Conservation (phyloP, 768 basidiomycete species). For the Mycena belliarum region DNA sequence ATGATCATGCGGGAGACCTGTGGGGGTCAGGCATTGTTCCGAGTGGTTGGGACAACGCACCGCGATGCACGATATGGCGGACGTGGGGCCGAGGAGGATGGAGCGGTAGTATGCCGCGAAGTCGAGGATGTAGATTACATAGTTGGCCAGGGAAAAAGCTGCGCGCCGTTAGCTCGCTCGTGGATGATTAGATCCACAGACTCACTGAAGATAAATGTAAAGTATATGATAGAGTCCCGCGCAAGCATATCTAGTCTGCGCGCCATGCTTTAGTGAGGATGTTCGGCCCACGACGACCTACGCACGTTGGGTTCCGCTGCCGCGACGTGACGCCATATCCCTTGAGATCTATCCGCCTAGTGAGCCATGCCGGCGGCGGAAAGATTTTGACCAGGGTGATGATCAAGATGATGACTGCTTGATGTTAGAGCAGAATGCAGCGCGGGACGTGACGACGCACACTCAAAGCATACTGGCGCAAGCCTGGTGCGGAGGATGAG, state of each 20-base stretch:
- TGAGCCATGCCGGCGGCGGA: neutral
- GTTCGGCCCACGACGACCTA: neutral
- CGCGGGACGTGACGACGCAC: neutral
- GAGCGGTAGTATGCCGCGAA: conserved; percentile 7
- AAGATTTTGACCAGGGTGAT: conserved; percentile 16
- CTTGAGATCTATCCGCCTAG: neutral
- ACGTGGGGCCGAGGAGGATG: conserved; percentile 11
- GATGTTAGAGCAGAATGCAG: too few species aligned
- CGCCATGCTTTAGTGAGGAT: neutral
- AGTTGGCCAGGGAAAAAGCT: conserved; percentile 20
- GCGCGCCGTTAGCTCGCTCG: neutral
- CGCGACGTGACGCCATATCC: conserved; percentile 1
- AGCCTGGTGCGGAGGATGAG: conserved; percentile 10
- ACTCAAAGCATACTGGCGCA: conserved; percentile 21
- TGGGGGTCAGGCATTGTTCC: neutral
- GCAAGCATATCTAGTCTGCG: conserved; percentile 17
- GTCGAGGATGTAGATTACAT: conserved; percentile 8
- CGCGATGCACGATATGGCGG: conserved; percentile 17
- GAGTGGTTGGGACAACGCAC: neutral
- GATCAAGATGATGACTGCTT: conserved; percentile 15
- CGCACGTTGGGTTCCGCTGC: conserved; percentile 16
- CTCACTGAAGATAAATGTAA: conserved; percentile 17
- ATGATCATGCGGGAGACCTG: conserved; percentile 20
- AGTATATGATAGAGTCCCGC: conserved; percentile 21
- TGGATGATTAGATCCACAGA: too few species aligned